Conservation (phyloP, 2,329 filamentous ascomycete genomes). For the Sclerotinia minor region DNA sequence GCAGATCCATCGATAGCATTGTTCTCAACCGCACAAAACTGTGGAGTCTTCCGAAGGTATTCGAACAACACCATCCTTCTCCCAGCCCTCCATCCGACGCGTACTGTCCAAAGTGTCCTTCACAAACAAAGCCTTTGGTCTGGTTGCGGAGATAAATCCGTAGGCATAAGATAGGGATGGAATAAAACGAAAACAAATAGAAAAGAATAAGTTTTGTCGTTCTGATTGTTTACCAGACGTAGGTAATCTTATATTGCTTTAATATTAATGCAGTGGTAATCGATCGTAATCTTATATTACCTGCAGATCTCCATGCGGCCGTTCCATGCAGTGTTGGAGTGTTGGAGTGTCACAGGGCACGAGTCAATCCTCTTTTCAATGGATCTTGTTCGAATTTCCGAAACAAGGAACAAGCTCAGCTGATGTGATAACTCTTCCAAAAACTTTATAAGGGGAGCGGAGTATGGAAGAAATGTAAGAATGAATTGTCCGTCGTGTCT, state of each 20-base stretch:
- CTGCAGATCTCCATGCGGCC: not conserved
- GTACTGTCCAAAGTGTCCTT: not conserved
- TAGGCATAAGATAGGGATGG: not conserved
- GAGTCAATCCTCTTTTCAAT: constrained; percentile 8
- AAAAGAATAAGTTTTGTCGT: not conserved
- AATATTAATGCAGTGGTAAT: not conserved
- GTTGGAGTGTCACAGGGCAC: not conserved
- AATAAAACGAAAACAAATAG: not conserved
- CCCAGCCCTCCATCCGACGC: constrained; percentile 21
- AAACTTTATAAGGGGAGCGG: not conserved
- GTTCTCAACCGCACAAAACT: constrained; percentile 31
- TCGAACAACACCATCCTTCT: constrained; percentile 38
- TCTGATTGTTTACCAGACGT: not conserved
- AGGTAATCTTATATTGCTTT: not conserved
- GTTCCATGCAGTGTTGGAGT: not conserved
- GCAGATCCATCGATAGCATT: constrained; percentile 17
- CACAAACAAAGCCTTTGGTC: not conserved
- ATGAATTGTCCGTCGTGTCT: not conserved
- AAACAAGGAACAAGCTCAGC: constrained; percentile 17
- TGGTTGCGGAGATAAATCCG: constrained; percentile 2
- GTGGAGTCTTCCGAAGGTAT: constrained; percentile 33
- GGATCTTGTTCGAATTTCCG: not conserved
- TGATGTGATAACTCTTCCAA: not conserved
- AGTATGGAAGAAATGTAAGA: not conserved
- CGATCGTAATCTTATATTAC: not conserved